These are phyloP conservation scores for Geosmithia flava DNA, from an alignment of 2,329 filamentous ascomycete genomes.

Conservation along the genomic window DNA sequence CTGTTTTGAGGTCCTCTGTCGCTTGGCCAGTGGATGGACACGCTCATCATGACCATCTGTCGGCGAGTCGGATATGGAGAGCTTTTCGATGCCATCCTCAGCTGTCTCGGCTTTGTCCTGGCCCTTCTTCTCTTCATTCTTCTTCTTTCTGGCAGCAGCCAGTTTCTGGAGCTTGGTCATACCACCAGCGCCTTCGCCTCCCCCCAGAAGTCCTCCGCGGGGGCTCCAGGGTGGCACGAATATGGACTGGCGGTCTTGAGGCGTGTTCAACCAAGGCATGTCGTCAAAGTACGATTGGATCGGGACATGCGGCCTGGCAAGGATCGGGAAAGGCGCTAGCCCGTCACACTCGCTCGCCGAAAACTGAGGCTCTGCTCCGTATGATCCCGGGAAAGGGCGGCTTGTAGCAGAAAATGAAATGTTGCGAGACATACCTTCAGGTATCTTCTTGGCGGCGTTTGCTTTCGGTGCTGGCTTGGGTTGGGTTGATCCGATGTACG, in stretches of 20 bases:
- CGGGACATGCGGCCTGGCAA: not conserved
- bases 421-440: slow-evolving; percentile 26
- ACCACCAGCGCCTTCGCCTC: slow-evolving; percentile 52
- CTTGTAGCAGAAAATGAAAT: slow-evolving; percentile 17
- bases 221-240: slow-evolving; percentile 45
- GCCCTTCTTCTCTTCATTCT: slow-evolving; percentile 50
- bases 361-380: slow-evolving; percentile 18
- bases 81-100: slow-evolving; percentile 14
- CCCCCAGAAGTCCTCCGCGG: slow-evolving; percentile 64
- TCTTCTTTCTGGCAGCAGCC: slow-evolving; percentile 76
- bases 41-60: slow-evolving; percentile 15
- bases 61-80: slow-evolving; percentile 15
- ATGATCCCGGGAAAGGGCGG: slow-evolving; percentile 11
- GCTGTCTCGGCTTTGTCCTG: slow-evolving; percentile 11
- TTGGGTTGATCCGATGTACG: slow-evolving; percentile 32
- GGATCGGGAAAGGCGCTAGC: not conserved
- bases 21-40: slow-evolving; percentile 8
- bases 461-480: slow-evolving; percentile 23
- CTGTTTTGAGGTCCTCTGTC: slow-evolving; percentile 8
- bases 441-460: slow-evolving; percentile 16
- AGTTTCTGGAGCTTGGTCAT: slow-evolving; percentile 85
- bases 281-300: slow-evolving; percentile 51
- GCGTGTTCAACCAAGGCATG: slow-evolving; percentile 73
- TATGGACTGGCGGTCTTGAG: slow-evolving; percentile 50
- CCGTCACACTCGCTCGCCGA: not conserved